Base-by-base conservation (phyloP, 371 early-diverging fungal genomes). In the Blyttiomyces sp. region DNA sequence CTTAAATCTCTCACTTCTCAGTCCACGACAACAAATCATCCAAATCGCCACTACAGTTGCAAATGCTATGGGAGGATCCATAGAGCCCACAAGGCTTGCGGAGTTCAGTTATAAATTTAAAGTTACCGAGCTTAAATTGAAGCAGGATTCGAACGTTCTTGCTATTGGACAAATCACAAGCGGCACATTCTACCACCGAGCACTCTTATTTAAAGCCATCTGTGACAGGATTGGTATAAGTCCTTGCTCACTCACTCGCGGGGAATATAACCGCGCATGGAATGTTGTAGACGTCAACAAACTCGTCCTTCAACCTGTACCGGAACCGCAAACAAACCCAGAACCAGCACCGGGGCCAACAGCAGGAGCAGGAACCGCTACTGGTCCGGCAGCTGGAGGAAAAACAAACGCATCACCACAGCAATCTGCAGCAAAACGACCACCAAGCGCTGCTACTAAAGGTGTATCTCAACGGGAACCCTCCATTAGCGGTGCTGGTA, bases 211-310 rank as follows among this genome's bases (percentile, higher is more conserved):
- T 63, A 80, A 80, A 43, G 73, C 54, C 5, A 26, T 80, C 0
- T 72, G 73, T 57, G 81, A 80, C 54, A 54, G 53, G 49, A 50
- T 77, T n/a, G 75, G 74, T 19, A 21, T 76, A 16, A 57, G 55
- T 2, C 71, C 70, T 11, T 68, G 72, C 46, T 53, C 63, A 9
- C 56, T 81, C 4, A 64, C 73, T 5, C 55, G 79, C 2, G 77
- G 81, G 7, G 77, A 77, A 5, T 81, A 79, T 64, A 66, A 74
- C 32, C 63, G 79, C 11, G 74, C 69, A 9, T 81, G 81, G 79
- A 76, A 71, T 57, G 55, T 72, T 23, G 64, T 80, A 35, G 77
- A 77, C 46, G 23, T 76, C 7, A 43, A 46, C 16, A 69, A 42
- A 52, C 50, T 9, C 13, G 46, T 9, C 13, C 21, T 42, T 23